A percentile compares a stretch with the other conserved stretches of the same genome.
phyloP scores from a whole-genome alignment of 2,329 filamentous ascomycete species.

The Colletotrichum coccodes region DNA sequence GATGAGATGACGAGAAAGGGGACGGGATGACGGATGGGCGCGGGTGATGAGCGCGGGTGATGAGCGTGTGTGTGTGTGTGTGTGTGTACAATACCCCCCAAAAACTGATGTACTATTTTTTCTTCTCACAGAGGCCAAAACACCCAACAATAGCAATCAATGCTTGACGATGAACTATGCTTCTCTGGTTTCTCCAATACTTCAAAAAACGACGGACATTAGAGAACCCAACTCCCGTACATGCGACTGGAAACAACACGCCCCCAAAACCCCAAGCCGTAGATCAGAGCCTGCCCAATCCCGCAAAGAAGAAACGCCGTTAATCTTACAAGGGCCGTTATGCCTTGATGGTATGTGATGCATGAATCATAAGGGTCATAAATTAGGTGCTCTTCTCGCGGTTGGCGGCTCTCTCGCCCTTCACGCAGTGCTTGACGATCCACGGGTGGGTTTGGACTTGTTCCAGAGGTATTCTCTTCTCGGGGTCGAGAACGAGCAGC shows the following conservation, averaged over 20 bases:
- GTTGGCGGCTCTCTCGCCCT: conserved; percentile 64
- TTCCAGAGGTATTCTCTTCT: conserved; percentile 90
- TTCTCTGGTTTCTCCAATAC: conserved; percentile 20
- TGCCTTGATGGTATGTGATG: conserved; percentile 33
- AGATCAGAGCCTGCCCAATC: conserved; percentile 34
- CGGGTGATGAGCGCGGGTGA: not conserved
- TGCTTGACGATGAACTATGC: conserved; percentile 20
- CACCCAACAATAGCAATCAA: conserved; percentile 4
- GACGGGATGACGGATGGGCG: not conserved
- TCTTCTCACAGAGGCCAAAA: conserved; percentile 1
- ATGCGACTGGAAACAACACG: conserved; percentile 39
- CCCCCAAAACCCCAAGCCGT: conserved; percentile 28
- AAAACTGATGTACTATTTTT: conserved; percentile 13
- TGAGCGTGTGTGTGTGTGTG: conserved; percentile 3
- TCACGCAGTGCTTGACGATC: conserved; percentile 94
- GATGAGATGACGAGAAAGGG: conserved; percentile 36
- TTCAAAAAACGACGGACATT: conserved; percentile 22
- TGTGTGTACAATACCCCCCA: conserved; percentile 38
- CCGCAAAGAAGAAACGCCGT: conserved; percentile 33
- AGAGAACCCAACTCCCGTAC: conserved; percentile 34
- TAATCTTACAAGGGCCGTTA: conserved; percentile 34
- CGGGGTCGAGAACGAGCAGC: conserved; percentile 91
- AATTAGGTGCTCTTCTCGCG: conserved; percentile 55
- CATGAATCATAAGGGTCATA: conserved; percentile 33
- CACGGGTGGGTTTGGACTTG: conserved; percentile 92